phyloP scores from a whole-genome alignment of 2,329 filamentous ascomycete genomes.

The Aspergillus sp. region DNA sequence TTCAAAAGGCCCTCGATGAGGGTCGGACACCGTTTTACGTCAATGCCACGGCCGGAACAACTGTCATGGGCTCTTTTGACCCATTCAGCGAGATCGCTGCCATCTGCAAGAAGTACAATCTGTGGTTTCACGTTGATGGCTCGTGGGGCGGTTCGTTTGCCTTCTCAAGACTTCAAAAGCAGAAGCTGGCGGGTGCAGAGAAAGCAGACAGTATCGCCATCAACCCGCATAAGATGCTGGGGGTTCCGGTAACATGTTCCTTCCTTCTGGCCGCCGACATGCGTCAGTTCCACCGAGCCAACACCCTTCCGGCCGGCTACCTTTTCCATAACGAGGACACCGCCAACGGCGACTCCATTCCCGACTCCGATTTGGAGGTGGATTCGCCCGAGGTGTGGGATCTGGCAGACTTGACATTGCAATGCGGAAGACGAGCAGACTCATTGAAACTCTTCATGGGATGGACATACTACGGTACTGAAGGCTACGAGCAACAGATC shows the following conservation, averaged over 20 bases:
- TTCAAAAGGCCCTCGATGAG: slow-evolving; percentile 57
- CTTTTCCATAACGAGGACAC: slow-evolving; percentile 62
- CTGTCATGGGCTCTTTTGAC: slow-evolving; percentile 85
- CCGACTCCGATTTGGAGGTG: slow-evolving; percentile 17
- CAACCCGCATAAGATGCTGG: slow-evolving; percentile 97
- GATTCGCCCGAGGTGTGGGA: slow-evolving; percentile 67
- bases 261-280: slow-evolving; percentile 80
- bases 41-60: slow-evolving; percentile 92
- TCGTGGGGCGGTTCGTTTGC: slow-evolving; percentile 84
- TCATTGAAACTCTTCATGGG: slow-evolving; percentile 79
- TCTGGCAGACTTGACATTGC: slow-evolving; percentile 84
- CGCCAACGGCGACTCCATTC: slow-evolving; percentile 12
- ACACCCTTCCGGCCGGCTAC: slow-evolving; percentile 83
- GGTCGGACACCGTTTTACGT: slow-evolving; percentile 88
- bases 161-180: slow-evolving; percentile 63
- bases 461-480: slow-evolving; percentile 82
- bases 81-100: slow-evolving; percentile 65
- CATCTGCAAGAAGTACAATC: slow-evolving; percentile 64
- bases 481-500: slow-evolving; percentile 66
- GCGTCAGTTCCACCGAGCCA: slow-evolving; percentile 71
- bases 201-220: slow-evolving; percentile 78
- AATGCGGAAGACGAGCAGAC: slow-evolving; percentile 86
- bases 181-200: slow-evolving; percentile 65
- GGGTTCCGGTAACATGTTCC: slow-evolving; percentile 82
- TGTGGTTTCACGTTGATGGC: slow-evolving; percentile 93